Percentiles rank a stretch among this genome's conserved stretches.
phyloP scores from a whole-genome alignment of 768 basidiomycete species.

The Termitomyces sp. region DNA sequence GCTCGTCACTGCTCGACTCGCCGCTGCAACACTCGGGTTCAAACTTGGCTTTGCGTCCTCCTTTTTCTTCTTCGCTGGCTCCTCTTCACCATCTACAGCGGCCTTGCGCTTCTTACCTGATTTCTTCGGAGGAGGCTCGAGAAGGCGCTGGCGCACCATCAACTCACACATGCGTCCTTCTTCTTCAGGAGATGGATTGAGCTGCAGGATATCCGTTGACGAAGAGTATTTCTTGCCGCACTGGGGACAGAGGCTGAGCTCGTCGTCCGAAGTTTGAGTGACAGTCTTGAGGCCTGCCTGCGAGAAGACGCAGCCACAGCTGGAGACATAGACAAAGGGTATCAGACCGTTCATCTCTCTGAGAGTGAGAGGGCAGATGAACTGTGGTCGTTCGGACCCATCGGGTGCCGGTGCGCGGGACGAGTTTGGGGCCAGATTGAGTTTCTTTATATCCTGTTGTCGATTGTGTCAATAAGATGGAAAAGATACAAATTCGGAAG shows the following conservation, averaged over 20 bases:
- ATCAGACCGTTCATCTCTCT: slow-evolving; percentile 93
- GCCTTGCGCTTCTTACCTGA: slow-evolving; percentile 56
- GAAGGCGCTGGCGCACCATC: slow-evolving; percentile 57
- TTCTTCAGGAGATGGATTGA: slow-evolving; percentile 75
- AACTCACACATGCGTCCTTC: slow-evolving; percentile 51
- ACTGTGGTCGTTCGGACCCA: slow-evolving; percentile 54
- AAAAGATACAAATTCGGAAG: background rate
- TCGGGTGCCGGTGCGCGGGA: slow-evolving; percentile 39
- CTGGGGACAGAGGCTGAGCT: slow-evolving; percentile 69
- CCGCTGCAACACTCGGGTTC: slow-evolving; percentile 52
- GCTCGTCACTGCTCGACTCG: slow-evolving; percentile 64
- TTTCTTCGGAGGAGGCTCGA: slow-evolving; percentile 48
- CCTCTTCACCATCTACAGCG: slow-evolving; percentile 27
- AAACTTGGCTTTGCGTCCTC: slow-evolving; percentile 35
- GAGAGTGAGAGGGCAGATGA: slow-evolving; percentile 87
- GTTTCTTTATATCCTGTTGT: slow-evolving; percentile 76
- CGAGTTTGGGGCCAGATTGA: slow-evolving; percentile 79
- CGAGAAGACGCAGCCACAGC: slow-evolving; percentile 92
- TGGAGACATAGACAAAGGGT: slow-evolving; percentile 83
- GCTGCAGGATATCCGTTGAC: slow-evolving; percentile 47
- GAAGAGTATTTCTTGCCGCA: slow-evolving; percentile 70
- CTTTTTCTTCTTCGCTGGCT: slow-evolving; percentile 45
- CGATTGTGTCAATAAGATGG: background rate
- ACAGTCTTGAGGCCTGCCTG: slow-evolving; percentile 78
- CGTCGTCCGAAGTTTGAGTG: slow-evolving; percentile 24